phyloP scores from a whole-genome alignment of 2,329 filamentous ascomycete genomes.

The Fusarium zealandicum region DNA sequence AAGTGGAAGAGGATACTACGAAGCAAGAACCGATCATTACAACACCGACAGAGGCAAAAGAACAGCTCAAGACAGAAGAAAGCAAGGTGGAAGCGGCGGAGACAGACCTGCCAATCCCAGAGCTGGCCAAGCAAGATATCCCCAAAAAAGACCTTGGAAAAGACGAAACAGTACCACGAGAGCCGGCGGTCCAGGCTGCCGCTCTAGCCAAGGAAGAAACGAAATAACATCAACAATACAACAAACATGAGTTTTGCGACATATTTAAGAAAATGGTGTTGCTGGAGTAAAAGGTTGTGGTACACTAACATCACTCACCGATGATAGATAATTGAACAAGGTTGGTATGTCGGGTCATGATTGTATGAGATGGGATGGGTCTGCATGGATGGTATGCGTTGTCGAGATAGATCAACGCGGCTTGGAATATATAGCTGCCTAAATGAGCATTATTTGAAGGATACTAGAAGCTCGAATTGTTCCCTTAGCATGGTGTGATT shows the following conservation, averaged over 20 bases:
- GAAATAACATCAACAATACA: neutral
- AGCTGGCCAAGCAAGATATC: neutral
- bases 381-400: constrained; percentile 12
- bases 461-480: neutral
- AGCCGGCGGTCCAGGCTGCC: neutral
- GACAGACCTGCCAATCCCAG: constrained; percentile 5
- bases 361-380: constrained; percentile 11
- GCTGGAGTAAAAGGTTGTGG: neutral
- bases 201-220: constrained; percentile 4
- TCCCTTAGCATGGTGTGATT: neutral
- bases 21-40: constrained; percentile 1
- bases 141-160: constrained; percentile 2
- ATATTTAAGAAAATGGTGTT: neutral
- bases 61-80: neutral
- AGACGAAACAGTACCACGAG: neutral
- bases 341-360: constrained; percentile 29
- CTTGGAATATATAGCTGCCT: neutral
- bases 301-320: constrained; percentile 9
- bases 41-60: neutral
- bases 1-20: neutral
- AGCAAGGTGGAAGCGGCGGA: constrained; percentile 8
- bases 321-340: constrained; percentile 27
- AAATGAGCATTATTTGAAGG: neutral
- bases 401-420: neutral
- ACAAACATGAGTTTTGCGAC: neutral